These are phyloP conservation scores for Phytophthora meadii DNA, from an alignment of 352 stramenopile species.

Conservation along the genomic window DNA sequence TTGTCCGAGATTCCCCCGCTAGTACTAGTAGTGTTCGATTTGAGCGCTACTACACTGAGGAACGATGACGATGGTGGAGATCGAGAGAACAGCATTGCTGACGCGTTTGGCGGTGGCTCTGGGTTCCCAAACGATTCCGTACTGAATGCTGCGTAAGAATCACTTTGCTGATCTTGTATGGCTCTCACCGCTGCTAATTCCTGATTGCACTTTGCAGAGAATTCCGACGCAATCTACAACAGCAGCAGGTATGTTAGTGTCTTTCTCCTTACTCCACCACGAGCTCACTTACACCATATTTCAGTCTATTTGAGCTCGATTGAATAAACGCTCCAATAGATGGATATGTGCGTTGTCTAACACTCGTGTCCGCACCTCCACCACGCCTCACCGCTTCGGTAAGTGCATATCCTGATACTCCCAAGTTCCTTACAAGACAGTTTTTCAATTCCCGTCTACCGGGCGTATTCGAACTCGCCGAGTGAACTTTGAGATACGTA, in stretches of 20 bases:
- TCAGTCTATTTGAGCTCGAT: slow-evolving; percentile 59
- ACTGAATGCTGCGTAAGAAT: slow-evolving; percentile 75
- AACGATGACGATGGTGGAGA: slow-evolving; percentile 34
- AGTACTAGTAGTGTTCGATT: not conserved
- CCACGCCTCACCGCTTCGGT: slow-evolving; percentile 44
- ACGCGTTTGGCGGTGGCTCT: slow-evolving; percentile 15
- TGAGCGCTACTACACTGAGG: slow-evolving; percentile 6
- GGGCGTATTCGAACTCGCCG: slow-evolving; percentile 28
- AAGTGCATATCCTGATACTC: slow-evolving; percentile 55
- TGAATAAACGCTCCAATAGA: slow-evolving; percentile 78
- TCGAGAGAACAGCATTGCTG: slow-evolving; percentile 57
- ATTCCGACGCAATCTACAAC: slow-evolving; percentile 53
- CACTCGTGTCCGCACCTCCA: slow-evolving; percentile 10
- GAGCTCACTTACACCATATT: slow-evolving; percentile 54
- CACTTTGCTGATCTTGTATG: slow-evolving; percentile 54
- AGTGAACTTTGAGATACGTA: slow-evolving; percentile 80
- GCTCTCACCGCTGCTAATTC: slow-evolving; percentile 51
- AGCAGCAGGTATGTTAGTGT: slow-evolving; percentile 7
- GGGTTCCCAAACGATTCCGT: slow-evolving; percentile 56
- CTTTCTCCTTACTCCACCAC: not conserved
- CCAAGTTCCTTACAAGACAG: slow-evolving; percentile 72
- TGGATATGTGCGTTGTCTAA: slow-evolving; percentile 49
- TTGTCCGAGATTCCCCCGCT: slow-evolving; percentile 29
- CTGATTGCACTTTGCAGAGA: slow-evolving; percentile 65
- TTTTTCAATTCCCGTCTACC: slow-evolving; percentile 73